phyloP scores from a whole-genome alignment of 352 stramenopile genomes.

The Phytophthora podocarpi region DNA sequence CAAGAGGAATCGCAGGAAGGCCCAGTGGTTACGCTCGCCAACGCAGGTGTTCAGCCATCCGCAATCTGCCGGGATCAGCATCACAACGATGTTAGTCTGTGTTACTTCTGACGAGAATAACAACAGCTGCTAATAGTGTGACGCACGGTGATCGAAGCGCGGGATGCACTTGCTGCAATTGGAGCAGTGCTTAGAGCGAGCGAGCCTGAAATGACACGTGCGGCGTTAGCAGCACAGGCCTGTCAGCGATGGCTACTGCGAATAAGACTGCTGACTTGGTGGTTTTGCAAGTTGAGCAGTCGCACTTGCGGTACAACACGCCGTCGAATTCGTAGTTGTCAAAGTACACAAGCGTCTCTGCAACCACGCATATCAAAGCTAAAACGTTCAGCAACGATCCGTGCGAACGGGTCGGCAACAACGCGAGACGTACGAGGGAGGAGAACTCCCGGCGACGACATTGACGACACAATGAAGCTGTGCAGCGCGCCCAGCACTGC shows the following conservation, averaged over 20 bases:
- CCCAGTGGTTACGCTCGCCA: slow-evolving; percentile 61
- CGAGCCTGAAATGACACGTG: slow-evolving; percentile 32
- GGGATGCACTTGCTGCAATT: slow-evolving; percentile 69
- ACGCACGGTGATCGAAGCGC: slow-evolving; percentile 67
- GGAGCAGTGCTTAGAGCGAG: slow-evolving; percentile 73
- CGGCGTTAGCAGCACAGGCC: slow-evolving; percentile 4
- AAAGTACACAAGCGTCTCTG: slow-evolving; percentile 56
- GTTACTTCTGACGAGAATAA: no score
- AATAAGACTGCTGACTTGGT: slow-evolving; percentile 38
- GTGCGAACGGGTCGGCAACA: not conserved
- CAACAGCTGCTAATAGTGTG: slow-evolving; percentile 1
- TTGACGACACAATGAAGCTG: slow-evolving; percentile 57
- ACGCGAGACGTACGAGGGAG: slow-evolving; percentile 37
- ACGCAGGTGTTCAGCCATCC: slow-evolving; percentile 74
- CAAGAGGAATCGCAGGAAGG: slow-evolving; percentile 61
- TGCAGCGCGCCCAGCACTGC: slow-evolving; percentile 50
- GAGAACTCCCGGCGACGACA: slow-evolving; percentile 47
- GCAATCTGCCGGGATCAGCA: slow-evolving; percentile 32
- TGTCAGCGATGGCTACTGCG: not conserved
- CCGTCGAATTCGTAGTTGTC: slow-evolving; percentile 63
- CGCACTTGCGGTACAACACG: slow-evolving; percentile 42
- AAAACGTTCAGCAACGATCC: not conserved
- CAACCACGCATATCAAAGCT: not conserved
- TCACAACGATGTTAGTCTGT: slow-evolving; percentile 6
- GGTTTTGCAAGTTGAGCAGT: slow-evolving; percentile 54